Percentiles rank a stretch among this genome's conserved stretches.
Evolutionary conservation across 2,329 filamentous ascomycete genomes (phyloP).

Genomic region (Colletotrichum aenigma): DNA sequence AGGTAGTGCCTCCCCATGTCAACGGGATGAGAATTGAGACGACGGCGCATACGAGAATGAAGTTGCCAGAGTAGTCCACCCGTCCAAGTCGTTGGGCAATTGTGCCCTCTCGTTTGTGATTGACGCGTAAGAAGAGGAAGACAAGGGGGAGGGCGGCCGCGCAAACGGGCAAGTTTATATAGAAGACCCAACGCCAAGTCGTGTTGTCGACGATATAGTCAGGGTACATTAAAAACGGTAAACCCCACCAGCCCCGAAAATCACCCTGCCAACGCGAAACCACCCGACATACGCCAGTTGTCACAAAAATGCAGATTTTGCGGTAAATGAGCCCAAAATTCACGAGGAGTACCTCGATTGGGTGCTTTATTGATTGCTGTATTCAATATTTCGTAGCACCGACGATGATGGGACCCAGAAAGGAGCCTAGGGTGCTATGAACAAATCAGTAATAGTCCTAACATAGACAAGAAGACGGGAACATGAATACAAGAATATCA

Average conservation of each 20-base stretch:
- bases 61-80: slow-evolving; percentile 22
- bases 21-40: slow-evolving; percentile 18
- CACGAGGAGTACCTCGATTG: too few species aligned
- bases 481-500: neutral
- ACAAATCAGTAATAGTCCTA: slow-evolving; percentile 31
- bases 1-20: neutral
- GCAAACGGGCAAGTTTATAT: slow-evolving; percentile 31
- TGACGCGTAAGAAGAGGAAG: neutral
- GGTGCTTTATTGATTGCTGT: too few species aligned
- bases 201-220: slow-evolving; percentile 25
- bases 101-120: neutral
- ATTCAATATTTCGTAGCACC: too few species aligned
- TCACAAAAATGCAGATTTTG: too few species aligned
- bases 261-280: too few species aligned
- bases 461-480: slow-evolving; percentile 32
- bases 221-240: too few species aligned
- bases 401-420: slow-evolving; percentile 34
- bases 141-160: slow-evolving; percentile 10
- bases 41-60: slow-evolving; percentile 17
- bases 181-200: slow-evolving; percentile 47
- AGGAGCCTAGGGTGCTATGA: slow-evolving; percentile 36
- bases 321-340: too few species aligned
- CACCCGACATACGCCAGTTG: too few species aligned
- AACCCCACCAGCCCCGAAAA: too few species aligned
- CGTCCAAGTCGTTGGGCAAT: neutral